A percentile compares a stretch with the other conserved stretches of the same genome.
phyloP scores from a whole-genome alignment of 1,139 yeast species.

The Taphrina flavorubra region DNA sequence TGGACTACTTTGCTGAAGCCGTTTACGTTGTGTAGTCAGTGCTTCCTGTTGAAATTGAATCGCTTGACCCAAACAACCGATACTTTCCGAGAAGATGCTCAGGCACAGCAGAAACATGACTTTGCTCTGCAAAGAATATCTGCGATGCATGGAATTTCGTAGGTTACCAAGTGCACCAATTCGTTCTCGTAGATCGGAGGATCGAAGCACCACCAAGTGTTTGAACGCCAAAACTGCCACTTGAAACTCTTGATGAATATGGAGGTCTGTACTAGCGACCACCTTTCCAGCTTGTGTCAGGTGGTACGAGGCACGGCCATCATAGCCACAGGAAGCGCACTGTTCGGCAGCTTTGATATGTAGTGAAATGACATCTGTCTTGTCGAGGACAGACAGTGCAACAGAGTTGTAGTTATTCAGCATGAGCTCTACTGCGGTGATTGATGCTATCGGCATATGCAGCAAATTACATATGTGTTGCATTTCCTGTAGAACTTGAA shows the following conservation, averaged over 20 bases:
- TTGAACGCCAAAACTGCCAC: not conserved
- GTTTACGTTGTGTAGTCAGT: not conserved
- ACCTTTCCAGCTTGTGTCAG: not conserved
- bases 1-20: not conserved
- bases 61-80: constrained; percentile 9
- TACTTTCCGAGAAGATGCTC: not conserved
- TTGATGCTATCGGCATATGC: not conserved
- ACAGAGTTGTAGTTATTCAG: not conserved
- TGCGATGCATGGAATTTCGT: not conserved
- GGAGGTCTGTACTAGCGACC: not conserved
- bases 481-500: constrained; percentile 11
- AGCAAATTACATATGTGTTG: not conserved
- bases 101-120: constrained; percentile 4
- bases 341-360: not conserved
- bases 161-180: not conserved
- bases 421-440: not conserved
- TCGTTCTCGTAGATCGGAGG: not conserved
- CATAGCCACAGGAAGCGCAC: constrained; percentile 8
- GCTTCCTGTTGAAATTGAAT: constrained; percentile 9
- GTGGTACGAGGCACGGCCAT: constrained; percentile 7
- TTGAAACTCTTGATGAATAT: not conserved
- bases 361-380: not conserved
- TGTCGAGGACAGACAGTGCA: not conserved
- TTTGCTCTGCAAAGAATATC: not conserved
- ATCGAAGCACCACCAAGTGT: not conserved